These are phyloP conservation scores for Eruca vesicaria DNA, from an alignment of 441 rosid genomes.

Conservation along the genomic window DNA sequence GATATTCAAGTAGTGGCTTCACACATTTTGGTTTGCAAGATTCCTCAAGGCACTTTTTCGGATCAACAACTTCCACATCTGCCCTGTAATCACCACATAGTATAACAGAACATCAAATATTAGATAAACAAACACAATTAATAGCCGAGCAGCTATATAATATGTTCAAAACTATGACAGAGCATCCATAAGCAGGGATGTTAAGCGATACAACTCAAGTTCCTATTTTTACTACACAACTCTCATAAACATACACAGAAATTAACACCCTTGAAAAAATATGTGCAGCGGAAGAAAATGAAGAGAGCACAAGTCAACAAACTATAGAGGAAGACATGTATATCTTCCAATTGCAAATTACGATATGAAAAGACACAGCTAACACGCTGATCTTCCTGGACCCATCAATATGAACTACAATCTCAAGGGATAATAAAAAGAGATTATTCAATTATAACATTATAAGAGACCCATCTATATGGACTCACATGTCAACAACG, in stretches of 20 bases:
- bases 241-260: neutral
- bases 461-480: neutral
- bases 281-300: neutral
- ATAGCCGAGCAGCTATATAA: neutral
- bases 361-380: neutral
- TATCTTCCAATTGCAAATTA: neutral
- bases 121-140: neutral
- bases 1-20: constrained; percentile 51
- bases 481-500: neutral
- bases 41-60: constrained; percentile 58
- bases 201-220: neutral
- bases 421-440: neutral
- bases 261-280: neutral
- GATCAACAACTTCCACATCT: constrained; percentile 67
- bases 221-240: neutral
- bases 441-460: neutral
- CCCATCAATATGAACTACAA: neutral
- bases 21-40: constrained; percentile 69
- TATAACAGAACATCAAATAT: neutral
- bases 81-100: constrained; percentile 42
- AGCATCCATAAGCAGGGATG: neutral
- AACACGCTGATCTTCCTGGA: neutral
- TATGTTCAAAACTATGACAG: neutral
- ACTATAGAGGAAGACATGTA: neutral
- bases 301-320: neutral